Base-by-base conservation (phyloP, 169 alveolate genomes). In the Besnoitia besnoiti region DNA sequence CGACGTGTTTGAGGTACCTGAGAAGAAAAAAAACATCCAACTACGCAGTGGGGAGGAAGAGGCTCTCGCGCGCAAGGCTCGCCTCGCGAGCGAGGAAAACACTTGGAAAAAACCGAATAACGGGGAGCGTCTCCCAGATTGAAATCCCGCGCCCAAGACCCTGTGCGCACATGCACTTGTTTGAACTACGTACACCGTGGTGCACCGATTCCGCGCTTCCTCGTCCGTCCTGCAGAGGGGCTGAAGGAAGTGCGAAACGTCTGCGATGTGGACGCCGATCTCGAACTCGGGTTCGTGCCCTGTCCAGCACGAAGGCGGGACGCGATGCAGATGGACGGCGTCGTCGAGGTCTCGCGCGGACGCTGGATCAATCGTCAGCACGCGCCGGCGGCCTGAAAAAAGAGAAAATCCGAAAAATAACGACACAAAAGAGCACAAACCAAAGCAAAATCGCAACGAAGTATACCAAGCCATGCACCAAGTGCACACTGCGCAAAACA, bases 211-310 rank as follows among this genome's bases (percentile, higher is more conserved):
- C 27, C 98, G 97, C 0, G 99, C 99, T 91, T 98, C 99, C 89
- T 96, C 97, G 95, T 98, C 99, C 0, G 98, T 96, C 35, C 97
- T 97, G 33, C 98, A 94, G 39, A 97, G 98, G 37, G 98, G 97
- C 82, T 94, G 95, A 0, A 98, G 98, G 94, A 98, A 98, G 93
- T 97, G 97, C 33, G 99, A 95, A 0, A 98, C 99, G 96, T 98
- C 99, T 0, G 99, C 99, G 47, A 98, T 98, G 93, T 98, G 99
- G 35, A 98, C 99, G 50, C 99, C 99, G 0, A 98, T 95, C 94
- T 96, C 97, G 91, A 94, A 96, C 88, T 77, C 93, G 0, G 91
- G 44, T 7, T 21, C 88, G 12, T 7, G 27, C 47, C 85, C 84
- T 27, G 80, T 50, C 67, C 55, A 49, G 35, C 39, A 85, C 0